Conservation (phyloP, 164 flowering plant genomes). For the Vitis amurensis region DNA sequence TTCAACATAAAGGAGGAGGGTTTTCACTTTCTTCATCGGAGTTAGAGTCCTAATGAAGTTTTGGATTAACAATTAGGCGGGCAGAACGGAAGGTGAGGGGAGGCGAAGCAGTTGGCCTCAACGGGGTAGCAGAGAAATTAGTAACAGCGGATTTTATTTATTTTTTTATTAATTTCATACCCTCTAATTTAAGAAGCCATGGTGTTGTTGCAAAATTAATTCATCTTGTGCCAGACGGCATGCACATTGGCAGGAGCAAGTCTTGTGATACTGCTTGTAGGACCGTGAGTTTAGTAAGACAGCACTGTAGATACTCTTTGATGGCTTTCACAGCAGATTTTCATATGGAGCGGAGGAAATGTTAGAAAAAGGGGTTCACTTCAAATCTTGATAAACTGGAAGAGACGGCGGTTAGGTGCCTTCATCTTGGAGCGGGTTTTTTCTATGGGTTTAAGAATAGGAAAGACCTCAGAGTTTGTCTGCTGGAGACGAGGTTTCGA, state of each 20-base stretch:
- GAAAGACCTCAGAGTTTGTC: conserved; percentile 38
- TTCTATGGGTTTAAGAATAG: conserved; percentile 60
- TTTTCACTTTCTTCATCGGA: too few species aligned
- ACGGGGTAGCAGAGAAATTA: conserved; percentile 13
- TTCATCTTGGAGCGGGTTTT: conserved; percentile 77
- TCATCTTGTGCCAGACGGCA: conserved; percentile 41
- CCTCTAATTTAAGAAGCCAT: conserved; percentile 40
- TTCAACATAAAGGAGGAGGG: too few species aligned
- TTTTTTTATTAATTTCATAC: conserved; percentile 24
- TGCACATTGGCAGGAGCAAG: conserved; percentile 57
- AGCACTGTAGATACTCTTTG: conserved; percentile 64
- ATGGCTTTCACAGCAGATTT: conserved; percentile 35
- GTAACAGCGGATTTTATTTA: conserved; percentile 24
- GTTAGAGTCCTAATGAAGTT: too few species aligned
- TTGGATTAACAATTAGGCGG: too few species aligned
- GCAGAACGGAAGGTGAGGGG: too few species aligned
- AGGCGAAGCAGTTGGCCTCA: neutral
- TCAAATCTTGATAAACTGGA: conserved; percentile 3
- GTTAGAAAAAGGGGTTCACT: conserved; percentile 3
- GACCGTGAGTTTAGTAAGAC: conserved; percentile 59
- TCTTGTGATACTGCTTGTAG: conserved; percentile 41
- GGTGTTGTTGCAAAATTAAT: conserved; percentile 28
- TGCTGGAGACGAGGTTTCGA: conserved; percentile 66
- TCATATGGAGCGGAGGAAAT: conserved; percentile 47
- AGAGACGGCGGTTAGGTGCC: conserved; percentile 15